Conservation (phyloP, 768 basidiomycete species). For the Tylopilus rubrobrunneus region DNA sequence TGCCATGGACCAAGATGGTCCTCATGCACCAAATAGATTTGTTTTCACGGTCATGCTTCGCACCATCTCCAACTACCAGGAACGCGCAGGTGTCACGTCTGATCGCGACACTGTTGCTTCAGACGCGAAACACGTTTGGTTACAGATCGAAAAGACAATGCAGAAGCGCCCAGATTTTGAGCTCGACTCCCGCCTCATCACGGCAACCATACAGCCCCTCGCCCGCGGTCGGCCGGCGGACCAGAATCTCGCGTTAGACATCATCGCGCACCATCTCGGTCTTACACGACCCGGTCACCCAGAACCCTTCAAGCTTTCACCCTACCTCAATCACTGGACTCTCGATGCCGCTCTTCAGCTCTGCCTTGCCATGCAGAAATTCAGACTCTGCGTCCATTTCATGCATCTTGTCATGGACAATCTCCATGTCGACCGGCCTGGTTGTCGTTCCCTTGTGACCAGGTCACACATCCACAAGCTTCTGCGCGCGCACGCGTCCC, state of each 20-base stretch:
- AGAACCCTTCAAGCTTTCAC: constrained; percentile 32
- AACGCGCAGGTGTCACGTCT: constrained; percentile 19
- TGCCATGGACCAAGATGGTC: constrained; percentile 59
- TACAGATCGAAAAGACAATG: constrained; percentile 51
- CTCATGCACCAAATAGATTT: constrained; percentile 53
- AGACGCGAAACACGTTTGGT: constrained; percentile 73
- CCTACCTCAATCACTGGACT: constrained; percentile 43
- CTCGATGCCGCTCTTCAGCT: constrained; percentile 53
- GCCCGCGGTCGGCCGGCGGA: constrained; percentile 54
- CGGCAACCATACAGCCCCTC: constrained; percentile 52
- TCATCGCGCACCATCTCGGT: constrained; percentile 61
- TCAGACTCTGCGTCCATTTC: constrained; percentile 51
- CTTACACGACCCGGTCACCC: constrained; percentile 47
- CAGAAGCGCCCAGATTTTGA: constrained; percentile 42
- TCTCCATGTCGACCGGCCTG: constrained; percentile 17
- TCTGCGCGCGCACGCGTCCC: constrained; percentile 46
- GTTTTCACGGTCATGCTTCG: constrained; percentile 67
- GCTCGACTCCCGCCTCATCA: constrained; percentile 52
- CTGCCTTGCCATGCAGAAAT: constrained; percentile 48
- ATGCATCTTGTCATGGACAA: constrained; percentile 53
- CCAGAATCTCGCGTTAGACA: constrained; percentile 61
- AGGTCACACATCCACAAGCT: constrained; percentile 58
- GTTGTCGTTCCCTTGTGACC: constrained; percentile 41
- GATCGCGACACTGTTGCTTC: constrained; percentile 44
- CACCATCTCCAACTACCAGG: constrained; percentile 33